A percentile compares a stretch with the other conserved stretches of the same genome.
phyloP scores from a whole-genome alignment of 768 basidiomycete genomes.

The Lentinus tigrinus region DNA sequence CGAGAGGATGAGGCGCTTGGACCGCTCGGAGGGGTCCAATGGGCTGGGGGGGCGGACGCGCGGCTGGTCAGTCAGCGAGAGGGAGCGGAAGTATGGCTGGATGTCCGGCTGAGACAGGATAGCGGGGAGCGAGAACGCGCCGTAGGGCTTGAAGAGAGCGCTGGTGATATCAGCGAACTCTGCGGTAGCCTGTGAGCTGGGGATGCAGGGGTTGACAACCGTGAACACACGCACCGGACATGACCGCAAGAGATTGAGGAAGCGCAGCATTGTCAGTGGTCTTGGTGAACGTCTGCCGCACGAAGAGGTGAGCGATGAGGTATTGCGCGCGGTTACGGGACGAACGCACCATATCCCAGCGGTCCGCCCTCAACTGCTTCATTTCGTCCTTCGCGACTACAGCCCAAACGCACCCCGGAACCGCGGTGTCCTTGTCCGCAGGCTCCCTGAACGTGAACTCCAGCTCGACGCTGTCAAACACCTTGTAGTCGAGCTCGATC shows the following conservation, averaged over 20 bases:
- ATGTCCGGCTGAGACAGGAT: constrained; percentile 65
- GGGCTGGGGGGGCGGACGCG: constrained; percentile 60
- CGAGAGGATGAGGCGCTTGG: constrained; percentile 76
- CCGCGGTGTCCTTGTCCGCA: constrained; percentile 31
- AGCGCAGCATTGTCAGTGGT: constrained; percentile 64
- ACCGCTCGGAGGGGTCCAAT: constrained; percentile 47
- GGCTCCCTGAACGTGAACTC: constrained; percentile 69
- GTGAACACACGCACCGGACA: constrained; percentile 54
- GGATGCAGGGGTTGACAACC: not conserved
- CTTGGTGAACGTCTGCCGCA: constrained; percentile 74
- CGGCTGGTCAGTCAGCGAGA: constrained; percentile 90
- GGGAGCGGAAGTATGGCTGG: constrained; percentile 78
- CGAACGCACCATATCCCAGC: constrained; percentile 82
- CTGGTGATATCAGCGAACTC: constrained; percentile 89
- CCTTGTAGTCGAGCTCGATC: constrained; percentile 72
- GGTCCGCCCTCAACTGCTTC: constrained; percentile 57
- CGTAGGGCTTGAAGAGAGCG: constrained; percentile 60
- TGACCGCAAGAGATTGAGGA: constrained; percentile 63
- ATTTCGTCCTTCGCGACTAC: constrained; percentile 81
- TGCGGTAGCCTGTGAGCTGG: constrained; percentile 25
- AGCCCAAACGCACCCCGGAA: constrained; percentile 80
- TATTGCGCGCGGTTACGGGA: not conserved
- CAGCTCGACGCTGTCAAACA: constrained; percentile 68
- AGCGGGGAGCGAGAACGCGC: constrained; percentile 49
- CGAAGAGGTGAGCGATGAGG: not conserved